These are phyloP conservation scores for Lizonia empirigonia DNA, from an alignment of 2,329 filamentous ascomycete genomes.

Conservation along the genomic window DNA sequence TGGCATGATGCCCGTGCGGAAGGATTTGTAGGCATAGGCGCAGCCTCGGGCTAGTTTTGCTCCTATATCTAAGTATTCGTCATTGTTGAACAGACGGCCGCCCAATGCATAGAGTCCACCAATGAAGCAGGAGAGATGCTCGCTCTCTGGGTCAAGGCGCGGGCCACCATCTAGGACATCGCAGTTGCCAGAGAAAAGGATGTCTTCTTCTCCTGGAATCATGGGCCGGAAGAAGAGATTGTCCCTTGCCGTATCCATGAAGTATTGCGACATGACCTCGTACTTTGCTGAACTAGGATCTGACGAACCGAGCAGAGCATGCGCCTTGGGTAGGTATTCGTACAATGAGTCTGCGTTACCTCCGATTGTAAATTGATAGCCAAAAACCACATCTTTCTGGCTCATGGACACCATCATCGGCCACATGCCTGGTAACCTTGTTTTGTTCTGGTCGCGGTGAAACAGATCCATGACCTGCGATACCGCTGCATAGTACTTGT, in stretches of 20 bases:
- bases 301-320: constrained; percentile 53
- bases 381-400: constrained; percentile 34
- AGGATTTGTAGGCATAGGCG: constrained; percentile 63
- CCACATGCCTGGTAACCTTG: constrained; percentile 78
- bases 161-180: constrained; percentile 39
- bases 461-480: constrained; percentile 83
- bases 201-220: constrained; percentile 51
- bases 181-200: constrained; percentile 54
- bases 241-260: constrained; percentile 50
- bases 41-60: constrained; percentile 63
- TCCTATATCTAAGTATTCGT: constrained; percentile 60
- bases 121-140: constrained; percentile 64
- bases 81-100: constrained; percentile 59
- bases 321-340: constrained; percentile 54
- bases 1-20: constrained; percentile 64
- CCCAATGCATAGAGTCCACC: constrained; percentile 65
- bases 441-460: constrained; percentile 73
- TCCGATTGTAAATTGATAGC: constrained; percentile 41
- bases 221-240: constrained; percentile 57
- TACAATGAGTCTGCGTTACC: constrained; percentile 45
- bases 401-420: constrained; percentile 65
- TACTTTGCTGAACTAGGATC: constrained; percentile 52
- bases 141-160: constrained; percentile 54
- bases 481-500: constrained; percentile 88
- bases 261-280: constrained; percentile 60